These are phyloP conservation scores for Viola odorata DNA, from an alignment of 345 rosid species.

Conservation along the genomic window DNA sequence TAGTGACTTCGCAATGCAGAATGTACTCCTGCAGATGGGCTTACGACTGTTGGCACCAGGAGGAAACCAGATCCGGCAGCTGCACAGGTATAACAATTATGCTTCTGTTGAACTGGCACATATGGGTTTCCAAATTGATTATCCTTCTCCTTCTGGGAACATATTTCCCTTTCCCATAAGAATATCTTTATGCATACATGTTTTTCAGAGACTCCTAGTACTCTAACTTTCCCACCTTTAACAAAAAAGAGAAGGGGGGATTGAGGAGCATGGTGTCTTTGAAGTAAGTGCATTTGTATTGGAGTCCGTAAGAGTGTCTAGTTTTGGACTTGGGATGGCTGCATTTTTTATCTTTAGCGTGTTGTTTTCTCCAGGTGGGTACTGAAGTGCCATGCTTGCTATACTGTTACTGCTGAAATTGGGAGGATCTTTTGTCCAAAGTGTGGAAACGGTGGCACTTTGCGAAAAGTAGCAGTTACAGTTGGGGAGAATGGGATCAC, in stretches of 20 bases:
- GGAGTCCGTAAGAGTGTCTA: too few species aligned
- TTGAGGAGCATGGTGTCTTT: too few species aligned
- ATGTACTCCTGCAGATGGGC: conserved; percentile 94
- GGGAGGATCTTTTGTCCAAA: conserved; percentile 86
- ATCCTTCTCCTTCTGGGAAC: background rate
- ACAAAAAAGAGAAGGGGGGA: too few species aligned
- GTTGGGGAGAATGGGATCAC: conserved; percentile 73
- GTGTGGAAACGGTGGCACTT: conserved; percentile 94
- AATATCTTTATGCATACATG: too few species aligned
- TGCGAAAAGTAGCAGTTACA: conserved; percentile 76
- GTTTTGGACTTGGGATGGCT: too few species aligned
- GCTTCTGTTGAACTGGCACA: background rate
- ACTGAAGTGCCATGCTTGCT: conserved; percentile 95
- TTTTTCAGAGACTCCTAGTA: too few species aligned
- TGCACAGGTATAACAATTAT: conserved; percentile 53
- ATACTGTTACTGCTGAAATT: conserved; percentile 71
- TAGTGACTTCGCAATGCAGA: conserved; percentile 93
- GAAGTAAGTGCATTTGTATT: too few species aligned
- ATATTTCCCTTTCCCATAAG: too few species aligned
- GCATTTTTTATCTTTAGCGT: conserved; percentile 15
- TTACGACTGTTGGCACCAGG: conserved; percentile 83
- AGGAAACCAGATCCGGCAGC: conserved; percentile 84
- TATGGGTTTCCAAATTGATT: background rate
- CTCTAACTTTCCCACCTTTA: too few species aligned
- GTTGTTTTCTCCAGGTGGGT: conserved; percentile 63